Percentiles rank a stretch among this genome's conserved stretches.
These are phyloP conservation scores for Capsicum chinense DNA, from an alignment of 257 asterid species.

Conservation along the genomic window DNA sequence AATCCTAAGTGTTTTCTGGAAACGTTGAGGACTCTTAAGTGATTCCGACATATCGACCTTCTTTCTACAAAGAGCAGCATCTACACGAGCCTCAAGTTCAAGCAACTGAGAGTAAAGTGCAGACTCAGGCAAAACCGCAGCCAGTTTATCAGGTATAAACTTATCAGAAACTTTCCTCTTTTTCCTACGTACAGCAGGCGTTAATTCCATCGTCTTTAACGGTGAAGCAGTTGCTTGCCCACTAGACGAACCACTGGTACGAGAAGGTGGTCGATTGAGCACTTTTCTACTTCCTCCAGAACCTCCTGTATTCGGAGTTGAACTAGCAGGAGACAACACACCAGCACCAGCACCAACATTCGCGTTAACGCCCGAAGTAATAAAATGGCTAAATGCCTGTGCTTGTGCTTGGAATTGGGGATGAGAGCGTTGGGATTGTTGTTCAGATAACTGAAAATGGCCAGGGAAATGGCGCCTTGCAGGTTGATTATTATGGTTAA, in stretches of 20 bases:
- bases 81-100: conserved; percentile 74
- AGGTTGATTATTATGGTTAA: conserved; percentile 52
- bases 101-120: conserved; percentile 77
- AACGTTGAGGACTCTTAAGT: conserved; percentile 39
- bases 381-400: conserved; percentile 48
- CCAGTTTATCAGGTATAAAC: conserved; percentile 64
- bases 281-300: conserved; percentile 55
- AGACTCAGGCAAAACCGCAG: conserved; percentile 72
- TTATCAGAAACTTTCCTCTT: conserved; percentile 70
- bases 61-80: conserved; percentile 71
- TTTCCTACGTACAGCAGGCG: conserved; percentile 79
- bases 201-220: conserved; percentile 87
- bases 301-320: conserved; percentile 55
- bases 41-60: conserved; percentile 56
- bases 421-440: conserved; percentile 37
- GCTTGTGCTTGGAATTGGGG: conserved; percentile 43
- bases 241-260: conserved; percentile 60
- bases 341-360: conserved; percentile 39
- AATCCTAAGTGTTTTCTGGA: conserved; percentile 45
- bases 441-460: conserved; percentile 63
- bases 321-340: conserved; percentile 44
- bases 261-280: conserved; percentile 68
- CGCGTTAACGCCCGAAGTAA: conserved; percentile 35
- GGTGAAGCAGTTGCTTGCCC: conserved; percentile 64
- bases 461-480: conserved; percentile 52